Evolutionary conservation across 1,284 basidiomycete genomes (phyloP), one percentile per base, ranked within the genome.

Genomic region (Ceratobasidium sp.): DNA sequence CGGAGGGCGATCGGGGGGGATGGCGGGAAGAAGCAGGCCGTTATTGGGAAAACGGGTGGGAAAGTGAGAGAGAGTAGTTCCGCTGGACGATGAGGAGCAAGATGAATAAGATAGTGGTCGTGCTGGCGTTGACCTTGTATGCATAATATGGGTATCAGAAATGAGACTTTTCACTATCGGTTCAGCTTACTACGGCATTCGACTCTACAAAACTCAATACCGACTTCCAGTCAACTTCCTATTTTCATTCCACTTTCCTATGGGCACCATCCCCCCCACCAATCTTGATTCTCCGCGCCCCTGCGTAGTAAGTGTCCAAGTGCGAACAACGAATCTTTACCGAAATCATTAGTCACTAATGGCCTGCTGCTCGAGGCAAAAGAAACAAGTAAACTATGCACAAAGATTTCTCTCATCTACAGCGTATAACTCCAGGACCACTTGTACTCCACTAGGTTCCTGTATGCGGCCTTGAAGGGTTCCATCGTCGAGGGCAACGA

Each of bases 381-480:
- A n/a, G 35, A 11, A n/a, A 38, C 49, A 35, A 38, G 26, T 32
- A 21, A 49, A 57, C 32, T 8, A 86, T 89, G 80, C 79, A 96
- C 95, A 96, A 49, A 94, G 93, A 81, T 96, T 97, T 73, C 90
- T 83, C 77, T 96, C 94, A 79, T 98, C 95, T 30, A 95, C 85
- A 26, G 94, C 92, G 80, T 94, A 96, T 82, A 95, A 84, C 76
- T 91, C 90, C 85, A 97, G 88, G 6, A 97, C 85, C 50, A 94
- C 86, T 70, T 89, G 85, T 73, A 97, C 88, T 35, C 95, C 95
- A 6, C 88, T 90, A 70, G 84, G 87, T 54, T 81, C 82, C 46
- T 94, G 86, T 47, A 91, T 86, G 7, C 87, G 86, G 79, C 96
- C 91, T 79, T 96, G 94, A 55, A 90, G 87, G 21, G 80, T 82